Evolutionary conservation across 768 basidiomycete species (phyloP), one percentile per base, ranked within the genome.

Genomic region (Heimioporus sp.): DNA sequence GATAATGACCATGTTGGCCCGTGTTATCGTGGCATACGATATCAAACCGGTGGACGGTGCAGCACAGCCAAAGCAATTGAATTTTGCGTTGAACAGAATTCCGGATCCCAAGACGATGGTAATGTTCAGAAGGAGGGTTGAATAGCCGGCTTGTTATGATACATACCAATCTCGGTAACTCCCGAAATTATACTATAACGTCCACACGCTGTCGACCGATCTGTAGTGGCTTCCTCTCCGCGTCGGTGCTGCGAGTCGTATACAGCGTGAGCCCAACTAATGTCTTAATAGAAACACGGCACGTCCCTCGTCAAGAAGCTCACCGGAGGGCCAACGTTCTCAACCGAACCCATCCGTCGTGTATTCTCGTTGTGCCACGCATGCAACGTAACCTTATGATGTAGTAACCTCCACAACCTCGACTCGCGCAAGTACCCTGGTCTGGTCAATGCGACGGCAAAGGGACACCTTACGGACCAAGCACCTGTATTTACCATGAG

Each of bases 401-500:
- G 91, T 90, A 92, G 90, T 60, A 92, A 92, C 76, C 83, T 93
- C 70, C 77, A 79, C 53, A 93, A 90, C 77, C 63, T 92, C 59
- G 87, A 94, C 78, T 94, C 92, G n/a, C 79, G 81, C 80, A 96
- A 95, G 69, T 93, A 80, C 79, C 95, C 92, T 53, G 92, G 92
- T 52, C 76, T 95, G 54, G 83, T 87, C 65, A 94, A 95, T 79
- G 57, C 76, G 64, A 93, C 88, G 84, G 89, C 87, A 51, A 54
- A 71, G 32, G 28, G 19, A 15, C 36, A 5, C 32, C 13, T 13
- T 38, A 20, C 19, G 17, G n/a, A 15, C 11, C 36, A 32, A 35
- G 10, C 20, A 21, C 20, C 17, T 10, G 13, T 34, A 44, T 42
- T 56, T 34, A 51, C 4, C n/a, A 24, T 19, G 38, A 47, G 34